Conservation (phyloP, 192 early-diverging fungal species). For the Coemansia sp. region DNA sequence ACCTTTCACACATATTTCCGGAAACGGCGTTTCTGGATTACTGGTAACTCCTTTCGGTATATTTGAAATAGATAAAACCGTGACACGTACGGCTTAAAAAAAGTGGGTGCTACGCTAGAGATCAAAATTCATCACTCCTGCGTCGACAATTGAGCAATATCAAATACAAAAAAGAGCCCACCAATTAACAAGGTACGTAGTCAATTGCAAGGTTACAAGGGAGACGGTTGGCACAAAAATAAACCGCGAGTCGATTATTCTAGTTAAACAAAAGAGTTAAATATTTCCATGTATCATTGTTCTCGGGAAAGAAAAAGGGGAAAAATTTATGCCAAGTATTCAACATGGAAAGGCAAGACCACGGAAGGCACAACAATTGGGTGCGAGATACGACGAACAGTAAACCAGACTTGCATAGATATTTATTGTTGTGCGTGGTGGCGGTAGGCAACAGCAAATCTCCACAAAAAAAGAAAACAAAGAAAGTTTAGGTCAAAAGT, state of each 20-base stretch:
- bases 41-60: not conserved
- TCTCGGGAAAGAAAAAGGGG: no score
- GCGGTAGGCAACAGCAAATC: not conserved
- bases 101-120: not conserved
- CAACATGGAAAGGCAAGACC: not conserved
- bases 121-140: no score
- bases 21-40: not conserved
- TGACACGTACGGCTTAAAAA: slow-evolving; percentile 6
- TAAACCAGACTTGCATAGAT: slow-evolving; percentile 8
- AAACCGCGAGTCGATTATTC: not conserved
- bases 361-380: not conserved
- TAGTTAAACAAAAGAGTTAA: not conserved
- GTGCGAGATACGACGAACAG: not conserved
- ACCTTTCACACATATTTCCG: not conserved
- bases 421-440: not conserved
- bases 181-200: no score
- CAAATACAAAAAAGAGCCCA: no score
- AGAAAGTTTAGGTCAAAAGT: no score
- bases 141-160: no score
- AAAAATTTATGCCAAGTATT: no score
- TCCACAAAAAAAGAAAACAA: no score
- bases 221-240: slow-evolving; percentile 2
- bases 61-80: not conserved
- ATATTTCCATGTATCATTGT: not conserved
- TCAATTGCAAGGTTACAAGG: slow-evolving; percentile 5